phyloP scores from a whole-genome alignment of 805 yeast species.

The Candida nitratophila region DNA sequence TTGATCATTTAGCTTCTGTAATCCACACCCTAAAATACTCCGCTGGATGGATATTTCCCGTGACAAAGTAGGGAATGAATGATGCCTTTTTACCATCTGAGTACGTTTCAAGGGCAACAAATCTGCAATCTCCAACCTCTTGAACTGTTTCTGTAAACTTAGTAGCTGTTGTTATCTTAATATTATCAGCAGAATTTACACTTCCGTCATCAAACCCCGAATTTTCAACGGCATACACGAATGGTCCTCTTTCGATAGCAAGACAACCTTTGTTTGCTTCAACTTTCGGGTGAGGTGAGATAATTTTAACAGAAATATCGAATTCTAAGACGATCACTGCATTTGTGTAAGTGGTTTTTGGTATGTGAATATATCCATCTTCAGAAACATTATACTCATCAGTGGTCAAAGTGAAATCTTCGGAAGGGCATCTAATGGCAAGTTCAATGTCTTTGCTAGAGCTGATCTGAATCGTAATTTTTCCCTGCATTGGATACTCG shows the following conservation, averaged over 20 bases:
- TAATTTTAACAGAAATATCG: constrained; percentile 8
- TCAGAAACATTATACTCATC: neutral
- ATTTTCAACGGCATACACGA: constrained; percentile 13
- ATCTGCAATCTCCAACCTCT: constrained; percentile 5
- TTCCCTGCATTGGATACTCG: constrained; percentile 11
- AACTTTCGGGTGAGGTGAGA: constrained; percentile 12
- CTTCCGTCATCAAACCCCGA: constrained; percentile 7
- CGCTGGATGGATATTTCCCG: constrained; percentile 16
- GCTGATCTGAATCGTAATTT: constrained; percentile 2
- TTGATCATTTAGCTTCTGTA: neutral
- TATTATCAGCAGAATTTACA: constrained; percentile 3
- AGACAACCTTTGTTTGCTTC: constrained; percentile 13
- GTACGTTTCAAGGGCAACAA: constrained; percentile 5
- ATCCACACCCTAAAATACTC: constrained; percentile 18
- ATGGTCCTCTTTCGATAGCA: constrained; percentile 17
- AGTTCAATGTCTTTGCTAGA: constrained; percentile 6
- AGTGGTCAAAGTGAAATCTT: constrained; percentile 1
- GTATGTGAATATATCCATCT: constrained; percentile 9
- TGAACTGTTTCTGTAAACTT: constrained; percentile 2
- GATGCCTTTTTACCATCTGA: constrained; percentile 4
- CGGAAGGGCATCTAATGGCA: constrained; percentile 10
- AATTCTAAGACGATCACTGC: constrained; percentile 4
- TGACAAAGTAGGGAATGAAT: constrained; percentile 15
- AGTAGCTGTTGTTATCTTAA: constrained; percentile 4
- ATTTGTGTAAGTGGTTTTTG: constrained; percentile 4